A percentile compares a stretch with the other conserved stretches of the same genome.
These are phyloP conservation scores for Paxillus ammoniavirescens DNA, from an alignment of 768 basidiomycete species.

Conservation along the genomic window DNA sequence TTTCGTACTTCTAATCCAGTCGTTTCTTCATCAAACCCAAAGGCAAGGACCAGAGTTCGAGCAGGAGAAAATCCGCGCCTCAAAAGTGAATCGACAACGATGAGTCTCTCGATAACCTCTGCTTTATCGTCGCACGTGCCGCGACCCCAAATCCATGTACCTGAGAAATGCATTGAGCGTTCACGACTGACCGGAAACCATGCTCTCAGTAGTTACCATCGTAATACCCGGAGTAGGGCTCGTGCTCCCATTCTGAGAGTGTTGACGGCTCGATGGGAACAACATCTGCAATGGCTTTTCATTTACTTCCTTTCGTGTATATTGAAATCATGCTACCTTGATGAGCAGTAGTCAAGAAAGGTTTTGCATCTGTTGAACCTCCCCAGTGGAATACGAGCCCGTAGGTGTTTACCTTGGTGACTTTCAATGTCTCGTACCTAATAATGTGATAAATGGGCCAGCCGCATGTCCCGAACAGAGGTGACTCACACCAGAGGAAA, in stretches of 20 bases:
- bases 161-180: conserved; percentile 16
- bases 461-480: conserved; percentile 9
- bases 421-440: conserved; percentile 46
- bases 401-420: conserved; percentile 58
- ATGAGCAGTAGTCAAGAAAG: conserved; percentile 51
- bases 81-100: conserved; percentile 75
- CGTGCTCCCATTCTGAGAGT: conserved; percentile 52
- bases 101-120: conserved; percentile 60
- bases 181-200: background rate
- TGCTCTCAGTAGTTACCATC: conserved; percentile 36
- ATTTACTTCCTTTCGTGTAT: background rate
- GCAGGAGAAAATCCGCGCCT: conserved; percentile 33
- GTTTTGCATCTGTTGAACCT: conserved; percentile 50
- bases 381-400: conserved; percentile 57
- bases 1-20: conserved; percentile 30
- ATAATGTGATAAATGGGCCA: background rate
- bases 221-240: conserved; percentile 58
- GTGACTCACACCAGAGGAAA: conserved; percentile 57
- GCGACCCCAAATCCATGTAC: conserved; percentile 72
- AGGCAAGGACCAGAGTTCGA: conserved; percentile 39
- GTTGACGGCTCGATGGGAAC: conserved; percentile 59
- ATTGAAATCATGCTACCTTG: conserved; percentile 32
- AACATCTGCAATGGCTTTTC: conserved; percentile 42
- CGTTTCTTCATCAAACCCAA: conserved; percentile 56
- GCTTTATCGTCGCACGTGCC: conserved; percentile 75